Percentiles rank a stretch among this genome's conserved stretches.
phyloP scores from a whole-genome alignment of 2,329 filamentous ascomycete genomes.

The Colletotrichum incanum region DNA sequence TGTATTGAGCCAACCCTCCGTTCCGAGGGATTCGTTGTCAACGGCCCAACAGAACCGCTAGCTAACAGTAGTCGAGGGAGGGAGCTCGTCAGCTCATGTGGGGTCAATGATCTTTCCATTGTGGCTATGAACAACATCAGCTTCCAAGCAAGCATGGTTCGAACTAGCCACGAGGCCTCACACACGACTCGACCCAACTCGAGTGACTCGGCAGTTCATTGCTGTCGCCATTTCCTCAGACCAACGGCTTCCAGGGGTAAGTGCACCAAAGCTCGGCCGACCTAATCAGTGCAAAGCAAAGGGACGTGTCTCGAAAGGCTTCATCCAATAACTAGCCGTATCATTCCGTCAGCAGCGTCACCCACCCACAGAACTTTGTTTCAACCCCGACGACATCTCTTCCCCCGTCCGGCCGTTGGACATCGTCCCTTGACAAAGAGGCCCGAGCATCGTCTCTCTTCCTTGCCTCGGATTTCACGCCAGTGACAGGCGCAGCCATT shows the following conservation, averaged over 20 bases:
- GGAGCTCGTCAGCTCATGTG: constrained; percentile 25
- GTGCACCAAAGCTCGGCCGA: constrained; percentile 4
- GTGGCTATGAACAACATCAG: constrained; percentile 30
- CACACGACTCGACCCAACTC: neutral
- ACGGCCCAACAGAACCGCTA: neutral
- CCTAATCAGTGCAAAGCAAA: constrained; percentile 26
- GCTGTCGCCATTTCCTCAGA: neutral
- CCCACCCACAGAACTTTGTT: constrained; percentile 39
- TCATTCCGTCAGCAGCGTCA: constrained; percentile 41
- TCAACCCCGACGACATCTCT: constrained; percentile 36
- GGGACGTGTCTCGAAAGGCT: constrained; percentile 27
- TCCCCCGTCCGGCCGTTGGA: constrained; percentile 40
- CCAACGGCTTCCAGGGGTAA: constrained; percentile 16
- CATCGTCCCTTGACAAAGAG: constrained; percentile 34
- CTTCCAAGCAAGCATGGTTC: constrained; percentile 3
- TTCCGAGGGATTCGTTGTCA: constrained; percentile 20
- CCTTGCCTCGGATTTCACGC: constrained; percentile 24
- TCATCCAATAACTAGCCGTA: constrained; percentile 37
- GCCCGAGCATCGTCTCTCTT: constrained; percentile 31
- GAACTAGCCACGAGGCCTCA: neutral
- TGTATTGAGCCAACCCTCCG: neutral
- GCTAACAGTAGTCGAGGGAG: neutral
- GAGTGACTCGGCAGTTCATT: constrained; percentile 4
- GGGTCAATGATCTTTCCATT: constrained; percentile 15
- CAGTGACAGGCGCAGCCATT: neutral